Percentiles rank a stretch among this genome's conserved stretches.
Conservation (phyloP, 257 asterid species). For the Solanum habrochaites region DNA sequence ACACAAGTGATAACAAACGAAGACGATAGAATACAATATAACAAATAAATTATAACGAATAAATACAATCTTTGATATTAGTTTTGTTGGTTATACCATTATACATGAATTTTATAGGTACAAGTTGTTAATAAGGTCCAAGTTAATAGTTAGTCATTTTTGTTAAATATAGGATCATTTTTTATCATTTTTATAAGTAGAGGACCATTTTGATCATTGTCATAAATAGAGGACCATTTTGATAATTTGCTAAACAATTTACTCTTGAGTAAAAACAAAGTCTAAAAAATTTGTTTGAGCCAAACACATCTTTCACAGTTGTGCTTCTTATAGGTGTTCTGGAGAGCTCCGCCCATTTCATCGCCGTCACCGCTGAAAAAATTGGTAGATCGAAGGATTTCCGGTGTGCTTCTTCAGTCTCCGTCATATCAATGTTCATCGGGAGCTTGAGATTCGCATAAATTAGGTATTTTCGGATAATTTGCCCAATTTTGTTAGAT, state of each 20-base stretch:
- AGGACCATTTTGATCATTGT: too few species aligned
- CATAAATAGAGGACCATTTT: not conserved
- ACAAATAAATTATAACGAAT: not conserved
- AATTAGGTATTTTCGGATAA: not conserved
- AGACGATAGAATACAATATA: too few species aligned
- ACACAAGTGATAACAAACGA: not conserved
- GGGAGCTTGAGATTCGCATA: not conserved
- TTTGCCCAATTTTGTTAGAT: not conserved
- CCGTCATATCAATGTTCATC: not conserved
- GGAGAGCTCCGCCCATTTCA: not conserved
- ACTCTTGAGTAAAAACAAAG: not conserved
- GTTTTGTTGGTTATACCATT: not conserved
- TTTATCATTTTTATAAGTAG: too few species aligned
- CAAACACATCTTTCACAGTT: not conserved
- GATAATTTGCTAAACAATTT: not conserved
- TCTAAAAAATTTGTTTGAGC: not conserved
- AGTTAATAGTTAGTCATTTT: not conserved
- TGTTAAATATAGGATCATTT: not conserved
- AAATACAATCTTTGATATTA: too few species aligned
- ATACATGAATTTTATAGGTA: not conserved
- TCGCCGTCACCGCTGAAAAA: not conserved
- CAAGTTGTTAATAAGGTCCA: not conserved
- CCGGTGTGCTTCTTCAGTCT: not conserved
- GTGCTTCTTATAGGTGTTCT: not conserved
- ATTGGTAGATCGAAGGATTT: not conserved